Evolutionary conservation across 1,139 yeast genomes (phyloP), one percentile per base, ranked within the genome.

Genomic region (Meyerozyma athensensis): DNA sequence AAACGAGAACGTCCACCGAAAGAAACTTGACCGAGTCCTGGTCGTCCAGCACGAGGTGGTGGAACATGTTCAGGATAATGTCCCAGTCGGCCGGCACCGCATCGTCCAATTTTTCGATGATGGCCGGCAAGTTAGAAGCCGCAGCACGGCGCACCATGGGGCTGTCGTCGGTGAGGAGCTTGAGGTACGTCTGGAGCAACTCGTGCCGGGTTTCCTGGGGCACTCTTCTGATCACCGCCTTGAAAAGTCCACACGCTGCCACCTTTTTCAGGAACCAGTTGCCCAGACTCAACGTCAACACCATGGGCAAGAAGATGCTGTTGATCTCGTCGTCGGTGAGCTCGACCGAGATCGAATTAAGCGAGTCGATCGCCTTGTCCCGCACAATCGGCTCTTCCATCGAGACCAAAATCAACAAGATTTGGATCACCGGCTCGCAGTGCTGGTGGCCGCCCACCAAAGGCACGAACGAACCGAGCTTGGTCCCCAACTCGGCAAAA

Each of bases 131-230:
- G 57, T 84, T 79, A 32, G 80, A 77, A 7, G 96, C 97, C 13
- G 97, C 95, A 13, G 96, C 84, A 56, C 97, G 80, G 61, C 97
- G 80, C 26, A 92, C 98, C 97, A 94, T 90, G 42, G 99, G 99
- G 18, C 96, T 87, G 44, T 94, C 98, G 61, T 94, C 98, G 45
- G 77, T 76, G 36, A 86, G 77, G 48, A 92, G 69, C 49, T 81
- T 83, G 44, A 79, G 69, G 59, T 83, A 90, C 39, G 82, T 61
- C 33, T 74, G 71, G 45, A 89, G 71, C 44, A 92, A 69, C 36
- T 80, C 81, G 37, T 72, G 71, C 59, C 92, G 70, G 8, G 66
- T 61, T 19, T 65, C 67, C 30, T 77, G 69, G 43, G 73, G 62
- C 12, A 86, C 84, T 46, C 81, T 75, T 26, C 73, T 65, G 37